A percentile compares a stretch with the other conserved stretches of the same genome.
Conservation (phyloP, 2,329 filamentous ascomycete species). For the Fusarium solani-melongenae region DNA sequence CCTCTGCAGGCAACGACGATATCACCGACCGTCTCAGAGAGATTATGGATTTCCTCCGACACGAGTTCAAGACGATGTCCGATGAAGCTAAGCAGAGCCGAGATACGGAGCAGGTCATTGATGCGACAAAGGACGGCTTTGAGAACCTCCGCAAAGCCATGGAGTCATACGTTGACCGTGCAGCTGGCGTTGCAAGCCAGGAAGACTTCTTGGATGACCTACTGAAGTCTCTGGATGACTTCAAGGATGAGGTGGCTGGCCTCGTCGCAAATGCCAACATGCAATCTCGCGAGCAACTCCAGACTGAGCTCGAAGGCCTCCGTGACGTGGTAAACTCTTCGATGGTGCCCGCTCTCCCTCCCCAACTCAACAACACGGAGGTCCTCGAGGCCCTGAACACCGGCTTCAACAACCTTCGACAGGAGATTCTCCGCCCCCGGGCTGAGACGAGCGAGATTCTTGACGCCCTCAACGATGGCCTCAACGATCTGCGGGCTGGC, state of each 20-base stretch:
- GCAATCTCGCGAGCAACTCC: conserved; percentile 72
- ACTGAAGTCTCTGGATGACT: conserved; percentile 72
- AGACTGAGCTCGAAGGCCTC: conserved; percentile 84
- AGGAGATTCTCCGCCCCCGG: conserved; percentile 76
- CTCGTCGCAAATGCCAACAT: conserved; percentile 64
- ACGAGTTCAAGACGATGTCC: conserved; percentile 69
- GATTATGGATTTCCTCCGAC: conserved; percentile 69
- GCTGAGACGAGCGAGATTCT: conserved; percentile 87
- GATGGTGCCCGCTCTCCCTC: conserved; percentile 66
- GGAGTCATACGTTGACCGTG: conserved; percentile 81
- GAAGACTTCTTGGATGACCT: conserved; percentile 82
- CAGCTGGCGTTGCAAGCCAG: conserved; percentile 75
- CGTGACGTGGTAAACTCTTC: conserved; percentile 80
- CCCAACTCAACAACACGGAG: conserved; percentile 65
- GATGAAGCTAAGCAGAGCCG: conserved; percentile 79
- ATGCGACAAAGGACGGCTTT: conserved; percentile 87
- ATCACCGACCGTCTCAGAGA: conserved; percentile 70
- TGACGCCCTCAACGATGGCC: conserved; percentile 88
- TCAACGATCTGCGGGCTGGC: conserved; percentile 79
- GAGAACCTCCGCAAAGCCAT: conserved; percentile 84
- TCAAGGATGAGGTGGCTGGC: conserved; percentile 73
- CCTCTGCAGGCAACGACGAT: conserved; percentile 58
- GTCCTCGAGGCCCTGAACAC: conserved; percentile 76
- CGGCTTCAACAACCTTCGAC: conserved; percentile 79
- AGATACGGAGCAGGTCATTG: conserved; percentile 88